Percentiles rank a stretch among this genome's conserved stretches.
phyloP scores from a whole-genome alignment of 2,329 filamentous ascomycete genomes.

The Teratosphaeria viscida region DNA sequence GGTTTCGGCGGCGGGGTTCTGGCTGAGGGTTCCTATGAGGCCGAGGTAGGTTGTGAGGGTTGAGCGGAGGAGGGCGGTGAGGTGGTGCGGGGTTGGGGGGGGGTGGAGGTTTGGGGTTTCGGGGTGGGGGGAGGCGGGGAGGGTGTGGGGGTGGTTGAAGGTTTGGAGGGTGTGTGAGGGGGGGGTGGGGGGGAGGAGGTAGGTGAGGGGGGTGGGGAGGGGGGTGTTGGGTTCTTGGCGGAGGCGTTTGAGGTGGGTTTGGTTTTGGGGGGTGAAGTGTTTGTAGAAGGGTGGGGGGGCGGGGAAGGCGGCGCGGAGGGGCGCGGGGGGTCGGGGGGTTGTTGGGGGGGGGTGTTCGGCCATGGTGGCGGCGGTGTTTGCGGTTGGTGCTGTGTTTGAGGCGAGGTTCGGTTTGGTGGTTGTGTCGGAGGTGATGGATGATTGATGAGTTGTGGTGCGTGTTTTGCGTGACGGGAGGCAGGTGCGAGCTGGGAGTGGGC shows the following conservation, averaged over 20 bases:
- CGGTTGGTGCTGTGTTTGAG: too few relatives aligned
- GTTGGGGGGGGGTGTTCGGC: constrained; percentile 35
- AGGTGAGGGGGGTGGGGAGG: constrained; percentile 61
- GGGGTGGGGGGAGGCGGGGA: constrained; percentile 55
- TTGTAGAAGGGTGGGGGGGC: constrained; percentile 84
- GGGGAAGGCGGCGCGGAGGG: constrained; percentile 55
- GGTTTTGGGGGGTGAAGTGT: constrained; percentile 69
- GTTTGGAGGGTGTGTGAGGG: constrained; percentile 52
- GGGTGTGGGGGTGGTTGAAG: constrained; percentile 59
- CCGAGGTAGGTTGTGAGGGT: constrained; percentile 83
- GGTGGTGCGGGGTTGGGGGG: constrained; percentile 45
- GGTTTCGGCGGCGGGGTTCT: constrained; percentile 29
- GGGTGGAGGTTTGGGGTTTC: constrained; percentile 62
- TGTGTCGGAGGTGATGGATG: too few relatives aligned
- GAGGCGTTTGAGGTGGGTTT: constrained; percentile 42
- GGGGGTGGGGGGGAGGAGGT: constrained; percentile 70
- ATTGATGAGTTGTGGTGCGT: too few relatives aligned
- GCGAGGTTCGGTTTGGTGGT: too few relatives aligned
- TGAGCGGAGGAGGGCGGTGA: constrained; percentile 69
- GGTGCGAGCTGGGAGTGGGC: too few relatives aligned
- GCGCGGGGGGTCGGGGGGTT: constrained; percentile 18
- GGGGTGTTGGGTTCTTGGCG: constrained; percentile 28
- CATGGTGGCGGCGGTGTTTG: constrained; percentile 35
- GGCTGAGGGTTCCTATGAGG: constrained; percentile 59
- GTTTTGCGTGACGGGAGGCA: too few relatives aligned